Evolutionary conservation across 345 rosid species (phyloP).

Genomic region (Syzygium aromaticum): DNA sequence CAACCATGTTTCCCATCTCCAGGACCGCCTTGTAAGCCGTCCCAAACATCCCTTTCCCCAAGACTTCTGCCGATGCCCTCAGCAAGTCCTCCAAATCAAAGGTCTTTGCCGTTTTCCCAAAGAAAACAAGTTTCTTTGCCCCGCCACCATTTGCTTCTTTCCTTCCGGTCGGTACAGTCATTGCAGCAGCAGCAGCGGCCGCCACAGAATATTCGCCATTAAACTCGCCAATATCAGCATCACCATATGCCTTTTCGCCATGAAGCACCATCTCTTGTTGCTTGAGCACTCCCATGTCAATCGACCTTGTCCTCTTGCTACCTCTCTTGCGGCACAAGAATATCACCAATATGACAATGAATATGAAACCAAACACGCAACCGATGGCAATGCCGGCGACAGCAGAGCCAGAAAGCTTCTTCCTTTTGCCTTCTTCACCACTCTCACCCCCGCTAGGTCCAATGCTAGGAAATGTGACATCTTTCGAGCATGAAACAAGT

Average conservation of each 20-base stretch:
- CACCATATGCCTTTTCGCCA: constrained; percentile 12
- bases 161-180: constrained; percentile 15
- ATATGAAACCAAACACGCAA: constrained; percentile 16
- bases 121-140: constrained; percentile 57
- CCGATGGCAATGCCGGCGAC: constrained; percentile 39
- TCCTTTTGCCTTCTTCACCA: constrained; percentile 2
- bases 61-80: constrained; percentile 95
- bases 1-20: constrained; percentile 65
- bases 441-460: background rate
- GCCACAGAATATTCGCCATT: constrained; percentile 7
- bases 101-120: constrained; percentile 54
- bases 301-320: constrained; percentile 19
- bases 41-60: constrained; percentile 98
- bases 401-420: constrained; percentile 33
- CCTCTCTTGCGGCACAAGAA: constrained; percentile 17
- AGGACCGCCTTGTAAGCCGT: constrained; percentile 91
- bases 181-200: constrained; percentile 22
- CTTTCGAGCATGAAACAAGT: constrained; percentile 5
- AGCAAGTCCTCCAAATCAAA: constrained; percentile 89
- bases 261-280: constrained; percentile 24
- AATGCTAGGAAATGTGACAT: background rate
- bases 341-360: constrained; percentile 16
- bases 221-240: constrained; percentile 3
- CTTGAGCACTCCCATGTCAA: constrained; percentile 25
- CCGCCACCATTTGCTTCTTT: constrained; percentile 17